Conservation (phyloP, 805 yeast species). For the Candida quercuum region DNA sequence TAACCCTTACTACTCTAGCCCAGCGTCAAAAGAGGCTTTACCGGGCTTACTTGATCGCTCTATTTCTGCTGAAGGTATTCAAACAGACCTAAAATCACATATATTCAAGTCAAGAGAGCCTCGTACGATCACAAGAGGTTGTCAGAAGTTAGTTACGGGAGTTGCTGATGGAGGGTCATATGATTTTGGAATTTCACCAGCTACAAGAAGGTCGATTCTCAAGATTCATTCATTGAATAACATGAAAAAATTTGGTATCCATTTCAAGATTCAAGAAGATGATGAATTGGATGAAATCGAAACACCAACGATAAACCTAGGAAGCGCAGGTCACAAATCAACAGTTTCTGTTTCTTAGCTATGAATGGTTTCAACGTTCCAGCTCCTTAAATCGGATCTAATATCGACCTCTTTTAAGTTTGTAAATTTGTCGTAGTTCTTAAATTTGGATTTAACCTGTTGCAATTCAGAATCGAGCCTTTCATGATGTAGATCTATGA, state of each 20-base stretch:
- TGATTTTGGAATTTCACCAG: not conserved
- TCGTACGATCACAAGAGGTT: conserved; percentile 1
- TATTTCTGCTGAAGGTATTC: too few species aligned
- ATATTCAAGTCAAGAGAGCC: too few species aligned
- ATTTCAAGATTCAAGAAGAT: not conserved
- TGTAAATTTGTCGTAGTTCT: not conserved
- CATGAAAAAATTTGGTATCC: not conserved
- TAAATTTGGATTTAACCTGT: not conserved
- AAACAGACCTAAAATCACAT: too few species aligned
- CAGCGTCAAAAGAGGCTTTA: not conserved
- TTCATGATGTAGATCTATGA: conserved; percentile 30
- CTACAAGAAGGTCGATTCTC: not conserved
- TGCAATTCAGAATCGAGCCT: conserved; percentile 1
- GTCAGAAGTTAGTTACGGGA: conserved; percentile 1
- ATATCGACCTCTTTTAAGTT: conserved; percentile 23
- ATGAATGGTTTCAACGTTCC: conserved; percentile 30
- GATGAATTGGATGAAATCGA: not conserved
- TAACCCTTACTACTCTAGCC: not conserved
- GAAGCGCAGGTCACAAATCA: not conserved
- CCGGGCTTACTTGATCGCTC: too few species aligned
- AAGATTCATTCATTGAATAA: conserved; percentile 1
- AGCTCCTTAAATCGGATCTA: conserved; percentile 35
- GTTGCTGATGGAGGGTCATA: not conserved
- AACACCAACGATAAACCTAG: not conserved
- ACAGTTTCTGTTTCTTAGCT: not conserved